Base-by-base conservation (phyloP, 495 filamentous ascomycete species). In the Talaromyces borbonicus region DNA sequence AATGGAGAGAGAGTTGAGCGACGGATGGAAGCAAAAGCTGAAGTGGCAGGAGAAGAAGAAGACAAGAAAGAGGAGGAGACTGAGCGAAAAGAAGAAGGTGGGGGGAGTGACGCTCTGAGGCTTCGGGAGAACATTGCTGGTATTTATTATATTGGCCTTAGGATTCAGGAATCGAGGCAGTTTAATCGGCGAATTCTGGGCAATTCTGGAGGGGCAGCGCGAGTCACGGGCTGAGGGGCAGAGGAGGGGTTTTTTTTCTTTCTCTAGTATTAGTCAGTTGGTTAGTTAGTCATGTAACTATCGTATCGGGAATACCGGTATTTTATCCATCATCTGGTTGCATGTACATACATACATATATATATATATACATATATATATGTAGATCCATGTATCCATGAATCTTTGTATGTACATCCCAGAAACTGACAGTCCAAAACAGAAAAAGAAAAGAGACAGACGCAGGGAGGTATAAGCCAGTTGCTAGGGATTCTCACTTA, bases 111-210 rank as follows among this genome's bases (percentile, higher is more conserved):
- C 62, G 66, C 62, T 62, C 58, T 71, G 56, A 71, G 59, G 56
- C 53, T 56, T 53, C 68, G 66, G 66, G 62, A 67, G 58, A 71
- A 71, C 68, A 71, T 71, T 65, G 56, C 68, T 68, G 68, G 65
- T 61, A 38, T 63, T 37, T 37, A n/a, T n/a, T n/a, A n/a, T n/a
- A n/a, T n/a, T 27, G 24, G 38, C 40, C 30, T 46, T 46, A 19
- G 25, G n/a, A 14, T n/a, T 29, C 41, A 15, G n/a, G n/a, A 49
- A 22, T 22, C 62, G 62, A 62, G 57, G 63, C 15, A 11, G 33
- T 29, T 29, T 58, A n/a, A n/a, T n/a, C n/a, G n/a, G n/a, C n/a
- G n/a, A n/a, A n/a, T 64, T 54, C 27, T 31, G 43, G 16, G 15
- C 42, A 14, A 20, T 25, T n/a, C 11, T 29, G 29, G 24, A 43